Conservation (phyloP, 805 yeast genomes). For the Isabelozyma rhagii region DNA sequence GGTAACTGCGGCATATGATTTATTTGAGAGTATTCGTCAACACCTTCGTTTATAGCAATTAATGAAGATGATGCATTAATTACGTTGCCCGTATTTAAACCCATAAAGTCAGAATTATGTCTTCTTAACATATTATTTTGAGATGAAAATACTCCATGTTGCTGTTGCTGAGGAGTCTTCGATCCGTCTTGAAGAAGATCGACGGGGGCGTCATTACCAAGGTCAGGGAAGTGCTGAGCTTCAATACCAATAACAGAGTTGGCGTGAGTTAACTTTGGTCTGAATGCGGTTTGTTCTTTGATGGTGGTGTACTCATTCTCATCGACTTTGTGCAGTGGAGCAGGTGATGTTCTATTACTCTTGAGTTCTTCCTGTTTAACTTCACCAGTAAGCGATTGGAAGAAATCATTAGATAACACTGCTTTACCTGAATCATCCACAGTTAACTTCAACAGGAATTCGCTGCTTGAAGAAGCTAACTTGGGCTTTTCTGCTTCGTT, state of each 20-base stretch:
- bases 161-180: conserved; percentile 1
- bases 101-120: conserved; percentile 20
- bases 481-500: background rate
- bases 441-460: conserved; percentile 32
- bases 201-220: background rate
- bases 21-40: background rate
- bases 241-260: conserved; percentile 28
- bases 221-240: conserved; percentile 2
- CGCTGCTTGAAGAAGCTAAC: conserved; percentile 3
- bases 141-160: conserved; percentile 2
- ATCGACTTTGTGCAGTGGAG: background rate
- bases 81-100: conserved; percentile 7
- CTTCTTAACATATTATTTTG: conserved; percentile 12
- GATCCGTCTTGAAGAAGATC: background rate
- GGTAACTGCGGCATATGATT: conserved; percentile 14
- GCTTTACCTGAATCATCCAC: conserved; percentile 43
- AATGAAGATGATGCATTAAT: conserved; percentile 4
- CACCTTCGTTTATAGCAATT: conserved; percentile 9
- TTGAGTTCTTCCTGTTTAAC: background rate
- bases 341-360: background rate
- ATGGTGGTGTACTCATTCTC: background rate
- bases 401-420: conserved; percentile 24
- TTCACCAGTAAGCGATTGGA: conserved; percentile 1
- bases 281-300: conserved; percentile 1
- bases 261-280: conserved; percentile 20